Evolutionary conservation across 2,329 filamentous ascomycete genomes (phyloP).

Genomic region (Bipolaris bicolor): DNA sequence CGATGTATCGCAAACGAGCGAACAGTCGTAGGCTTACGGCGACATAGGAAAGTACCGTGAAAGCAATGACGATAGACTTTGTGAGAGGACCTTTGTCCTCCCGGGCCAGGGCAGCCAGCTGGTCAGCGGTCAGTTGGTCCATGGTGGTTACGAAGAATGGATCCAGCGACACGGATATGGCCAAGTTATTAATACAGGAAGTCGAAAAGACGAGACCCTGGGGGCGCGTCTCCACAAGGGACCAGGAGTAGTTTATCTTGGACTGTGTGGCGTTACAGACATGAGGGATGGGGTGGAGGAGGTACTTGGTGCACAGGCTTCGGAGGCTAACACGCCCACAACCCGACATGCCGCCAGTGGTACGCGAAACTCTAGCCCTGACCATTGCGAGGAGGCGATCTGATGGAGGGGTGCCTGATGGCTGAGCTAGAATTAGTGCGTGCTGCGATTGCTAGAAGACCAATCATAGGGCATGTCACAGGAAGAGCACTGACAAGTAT

Average conservation of each 20-base stretch:
- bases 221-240: slow-evolving; percentile 2
- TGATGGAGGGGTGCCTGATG: slow-evolving; percentile 4
- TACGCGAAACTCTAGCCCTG: slow-evolving; percentile 11
- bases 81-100: slow-evolving; percentile 27
- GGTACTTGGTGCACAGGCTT: slow-evolving; percentile 3
- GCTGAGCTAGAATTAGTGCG: slow-evolving; percentile 8
- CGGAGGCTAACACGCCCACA: not conserved
- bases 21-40: slow-evolving; percentile 30
- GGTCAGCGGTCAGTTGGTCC: slow-evolving; percentile 25
- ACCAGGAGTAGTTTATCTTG: not conserved
- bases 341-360: slow-evolving; percentile 1
- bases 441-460: not conserved
- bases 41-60: slow-evolving; percentile 27
- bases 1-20: slow-evolving; percentile 24
- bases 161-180: slow-evolving; percentile 4
- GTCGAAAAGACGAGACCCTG: not conserved
- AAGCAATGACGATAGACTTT: slow-evolving; percentile 24
- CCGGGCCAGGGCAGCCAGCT: slow-evolving; percentile 20
- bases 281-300: not conserved
- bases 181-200: not conserved
- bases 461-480: not conserved
- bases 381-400: not conserved
- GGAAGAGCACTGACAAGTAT: not conserved
- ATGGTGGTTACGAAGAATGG: slow-evolving; percentile 8
- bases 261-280: not conserved